Evolutionary conservation across 257 asterid species (phyloP).

Genomic region (Capsicum chinense): DNA sequence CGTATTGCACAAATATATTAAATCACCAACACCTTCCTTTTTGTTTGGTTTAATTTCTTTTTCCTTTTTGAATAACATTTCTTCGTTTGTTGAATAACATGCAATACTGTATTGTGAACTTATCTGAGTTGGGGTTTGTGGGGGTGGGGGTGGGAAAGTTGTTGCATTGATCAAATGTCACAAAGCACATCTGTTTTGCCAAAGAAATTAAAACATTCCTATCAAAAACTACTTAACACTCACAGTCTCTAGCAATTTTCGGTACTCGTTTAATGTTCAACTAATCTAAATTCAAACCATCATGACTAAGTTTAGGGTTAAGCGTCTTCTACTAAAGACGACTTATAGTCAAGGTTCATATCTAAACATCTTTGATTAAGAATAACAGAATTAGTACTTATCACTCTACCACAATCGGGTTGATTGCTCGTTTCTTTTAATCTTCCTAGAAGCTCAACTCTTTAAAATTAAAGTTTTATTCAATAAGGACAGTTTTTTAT

Average conservation of each 20-base stretch:
- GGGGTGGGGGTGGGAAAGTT: background rate
- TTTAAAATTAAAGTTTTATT: background rate
- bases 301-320: background rate
- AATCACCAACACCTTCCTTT: background rate
- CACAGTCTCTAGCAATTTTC: background rate
- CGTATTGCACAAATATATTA: constrained; percentile 11
- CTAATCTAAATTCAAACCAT: background rate
- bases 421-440: background rate
- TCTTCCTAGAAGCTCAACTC: background rate
- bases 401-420: background rate
- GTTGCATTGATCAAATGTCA: background rate
- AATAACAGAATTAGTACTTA: background rate
- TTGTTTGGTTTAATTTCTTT: background rate
- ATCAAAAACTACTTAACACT: background rate
- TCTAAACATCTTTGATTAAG: background rate
- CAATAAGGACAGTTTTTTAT: background rate
- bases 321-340: too few species aligned
- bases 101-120: background rate
- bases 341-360: background rate
- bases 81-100: background rate
- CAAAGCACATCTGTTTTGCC: constrained; percentile 1
- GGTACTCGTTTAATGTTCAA: background rate
- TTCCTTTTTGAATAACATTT: background rate
- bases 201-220: background rate
- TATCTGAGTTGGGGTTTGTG: background rate